These are phyloP conservation scores for Coemansia sp. DNA, from an alignment of 192 early-diverging fungal genomes.

Conservation along the genomic window DNA sequence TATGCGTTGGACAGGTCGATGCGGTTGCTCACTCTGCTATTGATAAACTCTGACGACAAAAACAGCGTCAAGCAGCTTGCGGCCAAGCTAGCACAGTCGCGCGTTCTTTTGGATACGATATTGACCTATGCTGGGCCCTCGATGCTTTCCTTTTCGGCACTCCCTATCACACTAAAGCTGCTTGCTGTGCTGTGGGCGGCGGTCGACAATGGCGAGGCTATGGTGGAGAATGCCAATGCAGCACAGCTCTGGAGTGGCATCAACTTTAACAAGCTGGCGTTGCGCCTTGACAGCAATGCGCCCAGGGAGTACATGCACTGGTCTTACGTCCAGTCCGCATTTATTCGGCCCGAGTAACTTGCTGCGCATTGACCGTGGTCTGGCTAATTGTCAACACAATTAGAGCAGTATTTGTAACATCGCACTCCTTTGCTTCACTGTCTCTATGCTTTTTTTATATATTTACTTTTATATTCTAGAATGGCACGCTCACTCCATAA, in stretches of 20 bases:
- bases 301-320: constrained; percentile 44
- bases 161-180: constrained; percentile 34
- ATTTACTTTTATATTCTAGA: too few species aligned
- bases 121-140: constrained; percentile 41
- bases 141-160: constrained; percentile 44
- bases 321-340: constrained; percentile 14
- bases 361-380: background rate
- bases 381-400: background rate
- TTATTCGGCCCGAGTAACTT: background rate
- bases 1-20: constrained; percentile 47
- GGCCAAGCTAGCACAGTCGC: constrained; percentile 27
- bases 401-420: background rate
- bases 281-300: constrained; percentile 30
- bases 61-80: constrained; percentile 5
- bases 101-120: constrained; percentile 28
- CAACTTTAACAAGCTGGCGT: constrained; percentile 39
- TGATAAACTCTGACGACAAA: background rate
- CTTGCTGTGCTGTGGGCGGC: constrained; percentile 32
- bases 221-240: constrained; percentile 8
- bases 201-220: constrained; percentile 13
- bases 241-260: constrained; percentile 29
- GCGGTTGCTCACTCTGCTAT: constrained; percentile 26
- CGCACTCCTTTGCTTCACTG: too few species aligned
- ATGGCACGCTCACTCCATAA: background rate
- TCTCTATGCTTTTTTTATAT: too few species aligned